Base-by-base conservation (phyloP, 768 basidiomycete species). In the Lentinula detonsa region DNA sequence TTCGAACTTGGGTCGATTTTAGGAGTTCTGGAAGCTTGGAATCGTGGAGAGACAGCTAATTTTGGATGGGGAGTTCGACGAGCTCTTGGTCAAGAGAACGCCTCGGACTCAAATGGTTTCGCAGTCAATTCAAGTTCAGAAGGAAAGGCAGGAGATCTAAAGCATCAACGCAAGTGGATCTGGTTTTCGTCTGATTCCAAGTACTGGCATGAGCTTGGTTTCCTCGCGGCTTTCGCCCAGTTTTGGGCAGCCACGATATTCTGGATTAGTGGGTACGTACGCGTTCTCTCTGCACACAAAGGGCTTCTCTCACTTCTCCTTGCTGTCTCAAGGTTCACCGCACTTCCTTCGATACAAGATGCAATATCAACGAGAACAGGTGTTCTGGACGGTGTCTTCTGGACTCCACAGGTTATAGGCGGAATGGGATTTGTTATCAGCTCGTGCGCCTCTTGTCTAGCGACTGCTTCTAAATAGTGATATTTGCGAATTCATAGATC, bases 351-450 rank as follows among this genome's bases (percentile, higher is more conserved):
- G 4, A 75, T 79, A 9, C 75, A 76, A 57, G 57, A 42, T 16
- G 63, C 71, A 2, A 72, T 78, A 18, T 55, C 62, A 61, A 34
- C 67, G 0, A 66, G 69, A 34, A 69, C 68, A 7, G 70, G 65
- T 6, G 60, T 78, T 2, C 61, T 75, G 15, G 78, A 83, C 62
- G 79, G 83, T 10, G 76, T 83, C 35, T 86, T 75, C 68, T 86
- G 84, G 84, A 76, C 80, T 0, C 86, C 86, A 0, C 85, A 86
- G 64, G 84, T 87, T 9, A 66, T 86, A 18, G 86, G 86, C 42
- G 85, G 85, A 0, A 70, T 69, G 1, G 85, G 86, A 1, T 87
- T 85, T 67, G 77, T 85, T 56, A 75, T 85, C 54, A 78, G 78
- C 64, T 68, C 75, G 76, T 77, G 61, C 59, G 72, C 45, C 39